phyloP scores from a whole-genome alignment of 108 stramenopile genomes.

The Seminavis robusta region DNA sequence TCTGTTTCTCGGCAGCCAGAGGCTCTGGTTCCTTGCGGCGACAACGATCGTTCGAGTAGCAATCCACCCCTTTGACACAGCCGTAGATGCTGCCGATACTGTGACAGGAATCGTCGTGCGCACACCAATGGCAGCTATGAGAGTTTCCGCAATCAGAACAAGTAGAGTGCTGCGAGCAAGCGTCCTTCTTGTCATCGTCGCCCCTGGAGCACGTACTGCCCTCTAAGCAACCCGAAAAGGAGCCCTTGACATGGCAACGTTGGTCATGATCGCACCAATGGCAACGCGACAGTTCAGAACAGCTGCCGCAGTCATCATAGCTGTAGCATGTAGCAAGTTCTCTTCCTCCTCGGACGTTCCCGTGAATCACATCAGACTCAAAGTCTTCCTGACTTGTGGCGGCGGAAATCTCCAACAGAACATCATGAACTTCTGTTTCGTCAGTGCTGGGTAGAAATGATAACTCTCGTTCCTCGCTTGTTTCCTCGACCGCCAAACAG shows the following conservation, averaged over 20 bases:
- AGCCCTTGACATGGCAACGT: slow-evolving; percentile 52
- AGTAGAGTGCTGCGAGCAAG: slow-evolving; percentile 59
- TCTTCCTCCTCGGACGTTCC: too few relatives aligned
- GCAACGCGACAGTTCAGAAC: too few relatives aligned
- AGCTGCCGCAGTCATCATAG: too few relatives aligned
- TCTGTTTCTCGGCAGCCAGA: slow-evolving; percentile 20
- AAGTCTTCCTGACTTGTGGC: too few relatives aligned
- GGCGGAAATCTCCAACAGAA: too few relatives aligned
- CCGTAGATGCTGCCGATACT: slow-evolving; percentile 78
- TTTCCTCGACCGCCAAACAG: too few relatives aligned
- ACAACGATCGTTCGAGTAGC: slow-evolving; percentile 84
- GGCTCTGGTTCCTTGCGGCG: slow-evolving; percentile 59
- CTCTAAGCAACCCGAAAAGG: slow-evolving; percentile 39
- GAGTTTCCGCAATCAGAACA: slow-evolving; percentile 66
- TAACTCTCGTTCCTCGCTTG: too few relatives aligned
- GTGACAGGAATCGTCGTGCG: slow-evolving; percentile 78
- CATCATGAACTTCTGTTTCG: too few relatives aligned
- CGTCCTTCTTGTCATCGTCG: slow-evolving; percentile 12
- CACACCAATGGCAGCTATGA: slow-evolving; percentile 77
- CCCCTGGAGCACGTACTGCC: slow-evolving; percentile 30
- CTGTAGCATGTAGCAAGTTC: too few relatives aligned
- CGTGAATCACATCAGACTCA: too few relatives aligned
- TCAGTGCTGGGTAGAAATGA: too few relatives aligned
- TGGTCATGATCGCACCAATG: slow-evolving; percentile 53
- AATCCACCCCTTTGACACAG: slow-evolving; percentile 75